Evolutionary conservation across 2,329 filamentous ascomycete species (phyloP), one percentile per base, ranked within the genome.

Genomic region (Aureobasidium musti): DNA sequence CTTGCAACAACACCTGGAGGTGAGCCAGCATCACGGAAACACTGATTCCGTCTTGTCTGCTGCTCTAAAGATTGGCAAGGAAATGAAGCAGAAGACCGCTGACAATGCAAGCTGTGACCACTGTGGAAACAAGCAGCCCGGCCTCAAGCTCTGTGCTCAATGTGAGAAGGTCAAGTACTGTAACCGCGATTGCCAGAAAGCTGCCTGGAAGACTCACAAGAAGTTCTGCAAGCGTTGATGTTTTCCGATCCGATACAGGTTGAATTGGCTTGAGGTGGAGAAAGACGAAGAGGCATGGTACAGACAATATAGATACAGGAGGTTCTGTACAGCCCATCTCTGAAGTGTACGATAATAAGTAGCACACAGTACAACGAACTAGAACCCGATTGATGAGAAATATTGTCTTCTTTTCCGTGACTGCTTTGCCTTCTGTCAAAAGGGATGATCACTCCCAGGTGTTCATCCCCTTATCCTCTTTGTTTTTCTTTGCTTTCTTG

Each of bases 181-280:
- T 63, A 67, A 68, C 47, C 71, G 70, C 54, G 72, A 73, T 19
- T 78, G 75, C 66, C 75, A 78, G 63, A 75, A 72, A 33, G 69
- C 71, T 26, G 69, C 76, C 63, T 76, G 72, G 72, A 75, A 75
- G 59, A 54, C 26, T 1, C 75, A 79, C 72, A 77, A 78, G 69
- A 75, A 67, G 65, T 45, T 35, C 6, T 67, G 66, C 21, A 56
- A 53, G 59, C 50, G 39, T 19, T 65, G 49, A 49, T 41, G 23
- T 10, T 7, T 17, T 49, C 13, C 14, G 19, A 5, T 6, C n/a
- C 17, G 41, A 43, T 6, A 43, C 41, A 43, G 8, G 41, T 8
- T 19, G 41, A 43, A n/a, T 8, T 4, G 30, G 30, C 30, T 33
- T 33, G 30, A 8, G 4, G 30, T 4, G 30, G 30, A 33, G 30